Evolutionary conservation across 1,139 yeast genomes (phyloP).

Genomic region (Diutina rugosa): DNA sequence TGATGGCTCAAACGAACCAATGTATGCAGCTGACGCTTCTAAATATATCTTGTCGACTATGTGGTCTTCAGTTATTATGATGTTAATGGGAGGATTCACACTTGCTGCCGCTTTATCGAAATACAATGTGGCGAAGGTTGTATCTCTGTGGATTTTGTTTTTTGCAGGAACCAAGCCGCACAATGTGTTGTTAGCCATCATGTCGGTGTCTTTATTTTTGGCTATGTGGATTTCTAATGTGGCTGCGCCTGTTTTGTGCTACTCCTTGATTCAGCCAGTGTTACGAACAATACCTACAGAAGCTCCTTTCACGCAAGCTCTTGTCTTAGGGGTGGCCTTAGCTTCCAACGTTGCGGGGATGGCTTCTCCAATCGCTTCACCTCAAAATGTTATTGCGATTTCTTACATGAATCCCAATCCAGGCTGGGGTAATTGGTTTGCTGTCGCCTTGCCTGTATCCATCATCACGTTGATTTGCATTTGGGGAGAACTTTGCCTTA

Average conservation of each 20-base stretch:
- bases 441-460: conserved; percentile 72
- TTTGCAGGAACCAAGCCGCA: conserved; percentile 82
- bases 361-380: conserved; percentile 94
- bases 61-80: conserved; percentile 93
- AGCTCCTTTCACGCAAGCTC: conserved; percentile 67
- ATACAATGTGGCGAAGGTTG: conserved; percentile 73
- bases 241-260: conserved; percentile 90
- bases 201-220: conserved; percentile 74
- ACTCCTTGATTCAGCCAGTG: conserved; percentile 79
- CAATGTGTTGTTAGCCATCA: conserved; percentile 59
- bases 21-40: conserved; percentile 60
- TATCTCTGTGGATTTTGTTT: conserved; percentile 70
- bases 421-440: conserved; percentile 93
- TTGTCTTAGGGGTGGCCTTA: conserved; percentile 80
- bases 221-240: conserved; percentile 96
- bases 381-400: conserved; percentile 84
- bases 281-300: conserved; percentile 71
- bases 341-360: conserved; percentile 92
- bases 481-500: conserved; percentile 58
- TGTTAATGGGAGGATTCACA: conserved; percentile 84
- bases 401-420: conserved; percentile 84
- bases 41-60: conserved; percentile 66
- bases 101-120: conserved; percentile 89
- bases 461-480: conserved; percentile 46
- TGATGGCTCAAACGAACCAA: conserved; percentile 28